Evolutionary conservation across 495 filamentous ascomycete species (phyloP), one percentile per base, ranked within the genome.

Genomic region (Friedmanniomyces simplex): DNA sequence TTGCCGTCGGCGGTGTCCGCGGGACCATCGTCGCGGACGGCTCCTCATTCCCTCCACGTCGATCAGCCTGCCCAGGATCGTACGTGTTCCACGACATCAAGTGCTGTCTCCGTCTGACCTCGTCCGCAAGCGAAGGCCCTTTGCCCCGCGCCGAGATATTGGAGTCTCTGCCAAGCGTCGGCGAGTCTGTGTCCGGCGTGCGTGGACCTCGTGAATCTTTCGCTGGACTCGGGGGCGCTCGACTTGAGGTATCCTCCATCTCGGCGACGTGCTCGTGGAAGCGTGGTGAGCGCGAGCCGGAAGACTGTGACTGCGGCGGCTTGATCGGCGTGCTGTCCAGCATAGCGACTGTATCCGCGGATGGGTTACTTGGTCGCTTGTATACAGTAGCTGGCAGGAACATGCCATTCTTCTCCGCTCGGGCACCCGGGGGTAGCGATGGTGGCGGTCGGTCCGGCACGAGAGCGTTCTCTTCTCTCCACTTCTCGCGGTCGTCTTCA

Each of bases 201-300:
- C 16, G n/a, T 37, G 50, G 43, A n/a, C 18, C n/a, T 26, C n/a
- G 32, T 16, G 13, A 22, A 32, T 22, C 30, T 20, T 22, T 22
- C 22, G 14, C 30, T n/a, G 25, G 21, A 14, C 22, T 7, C 18
- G 39, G 54, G 2, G 41, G 25, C 6, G 54, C 16, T 10, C 24
- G 46, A 28, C 8, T 49, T 8, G 54, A 57, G 16, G 54, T 57
- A 41, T 54, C 57, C 16, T 43, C 57, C 43, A 54, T 49, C 34
- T 57, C 54, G 16, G 24, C 54, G 18, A 62, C 12, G 34, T 62
- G 54, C 45, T 62, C 59, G 16, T 24, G 21, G 34, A 62, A 62
- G 1, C 54, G 41, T 26, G 54, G 49, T 22, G 54, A 52, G 20
- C 54, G 34, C 0, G 54, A 21, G 12, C 49, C 26, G 2, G 59